A percentile compares a stretch with the other conserved stretches of the same genome.
Evolutionary conservation across 2,329 filamentous ascomycete genomes (phyloP).

Genomic region (Sarocladium kiliense): DNA sequence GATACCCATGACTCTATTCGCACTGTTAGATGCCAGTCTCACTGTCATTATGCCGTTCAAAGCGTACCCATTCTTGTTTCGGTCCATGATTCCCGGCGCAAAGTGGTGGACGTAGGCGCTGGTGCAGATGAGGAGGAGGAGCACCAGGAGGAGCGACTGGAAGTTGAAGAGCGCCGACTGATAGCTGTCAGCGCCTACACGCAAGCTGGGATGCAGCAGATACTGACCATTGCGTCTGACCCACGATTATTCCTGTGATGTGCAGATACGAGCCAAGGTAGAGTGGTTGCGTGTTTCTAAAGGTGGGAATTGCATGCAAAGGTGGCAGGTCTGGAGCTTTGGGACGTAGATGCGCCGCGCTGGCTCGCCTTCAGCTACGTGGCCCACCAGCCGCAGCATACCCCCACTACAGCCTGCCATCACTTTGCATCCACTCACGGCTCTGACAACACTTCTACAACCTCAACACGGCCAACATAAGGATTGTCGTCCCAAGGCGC

Average conservation of each 20-base stretch:
- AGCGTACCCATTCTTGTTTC: slow-evolving; percentile 81
- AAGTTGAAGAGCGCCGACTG: slow-evolving; percentile 99
- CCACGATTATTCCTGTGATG: background rate
- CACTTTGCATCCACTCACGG: no score
- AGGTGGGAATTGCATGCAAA: slow-evolving; percentile 10
- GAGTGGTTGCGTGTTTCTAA: background rate
- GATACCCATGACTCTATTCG: slow-evolving; percentile 57
- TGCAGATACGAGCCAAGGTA: background rate
- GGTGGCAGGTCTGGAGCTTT: slow-evolving; percentile 23
- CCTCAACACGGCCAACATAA: no score
- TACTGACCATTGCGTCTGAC: background rate
- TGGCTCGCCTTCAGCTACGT: background rate
- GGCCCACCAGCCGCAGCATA: background rate
- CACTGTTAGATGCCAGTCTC: background rate
- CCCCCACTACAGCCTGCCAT: no score
- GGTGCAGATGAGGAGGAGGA: slow-evolving; percentile 93
- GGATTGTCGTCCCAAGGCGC: no score
- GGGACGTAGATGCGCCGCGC: slow-evolving; percentile 34
- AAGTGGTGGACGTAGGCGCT: slow-evolving; percentile 90
- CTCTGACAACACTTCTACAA: no score
- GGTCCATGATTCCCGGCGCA: slow-evolving; percentile 83
- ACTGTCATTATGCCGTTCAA: background rate
- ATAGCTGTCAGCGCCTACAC: background rate
- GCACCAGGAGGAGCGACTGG: slow-evolving; percentile 88
- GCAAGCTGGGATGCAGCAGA: background rate